Evolutionary conservation across 257 asterid species (phyloP).

Genomic region (Penstemon newberryi): DNA sequence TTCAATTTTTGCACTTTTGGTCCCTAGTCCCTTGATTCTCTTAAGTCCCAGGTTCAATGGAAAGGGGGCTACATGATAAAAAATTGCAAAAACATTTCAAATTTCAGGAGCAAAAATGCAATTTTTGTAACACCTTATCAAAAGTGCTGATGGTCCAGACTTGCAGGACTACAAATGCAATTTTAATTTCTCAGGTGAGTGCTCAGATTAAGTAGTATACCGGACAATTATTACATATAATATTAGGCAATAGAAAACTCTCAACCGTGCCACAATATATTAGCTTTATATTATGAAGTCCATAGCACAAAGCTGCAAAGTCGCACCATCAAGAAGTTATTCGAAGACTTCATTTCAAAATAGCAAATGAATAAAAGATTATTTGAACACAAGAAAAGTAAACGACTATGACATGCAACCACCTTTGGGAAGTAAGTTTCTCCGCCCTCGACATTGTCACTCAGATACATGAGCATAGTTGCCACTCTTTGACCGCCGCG

Average conservation of each 20-base stretch:
- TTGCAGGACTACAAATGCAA: too few species aligned
- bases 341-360: neutral
- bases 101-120: too few species aligned
- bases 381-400: neutral
- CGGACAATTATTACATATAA: neutral
- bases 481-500: constrained; percentile 59
- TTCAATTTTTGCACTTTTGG: too few species aligned
- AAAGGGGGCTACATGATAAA: too few species aligned
- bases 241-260: neutral
- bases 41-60: too few species aligned
- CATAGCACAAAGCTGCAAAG: neutral
- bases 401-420: neutral
- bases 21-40: too few species aligned
- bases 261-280: neutral
- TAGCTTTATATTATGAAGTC: neutral
- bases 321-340: neutral
- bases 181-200: too few species aligned
- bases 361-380: neutral
- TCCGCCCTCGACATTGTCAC: constrained; percentile 53
- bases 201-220: too few species aligned
- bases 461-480: constrained; percentile 56
- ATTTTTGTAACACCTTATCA: too few species aligned
- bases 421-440: constrained; percentile 58
- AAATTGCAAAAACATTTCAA: too few species aligned
- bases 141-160: too few species aligned